phyloP scores from a whole-genome alignment of 129 eudicot genomes.

The Escallonia rubra region DNA sequence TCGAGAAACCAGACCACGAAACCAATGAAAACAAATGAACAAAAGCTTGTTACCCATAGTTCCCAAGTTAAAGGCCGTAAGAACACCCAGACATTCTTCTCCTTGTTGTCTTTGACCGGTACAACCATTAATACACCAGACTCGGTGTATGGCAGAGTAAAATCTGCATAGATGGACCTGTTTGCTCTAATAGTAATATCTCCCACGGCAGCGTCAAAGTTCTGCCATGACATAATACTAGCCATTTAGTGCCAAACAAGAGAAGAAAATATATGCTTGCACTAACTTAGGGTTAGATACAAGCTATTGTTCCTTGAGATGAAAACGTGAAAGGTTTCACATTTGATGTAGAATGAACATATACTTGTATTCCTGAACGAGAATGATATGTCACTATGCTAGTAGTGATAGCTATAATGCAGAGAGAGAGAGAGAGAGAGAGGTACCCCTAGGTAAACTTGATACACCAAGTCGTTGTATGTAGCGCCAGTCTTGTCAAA shows the following conservation, averaged over 20 bases:
- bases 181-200: slow-evolving; percentile 42
- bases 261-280: too few relatives aligned
- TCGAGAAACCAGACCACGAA: slow-evolving; percentile 37
- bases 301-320: too few relatives aligned
- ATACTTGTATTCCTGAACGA: too few relatives aligned
- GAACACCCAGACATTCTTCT: slow-evolving; percentile 39
- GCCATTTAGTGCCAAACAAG: too few relatives aligned
- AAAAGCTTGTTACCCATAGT: slow-evolving; percentile 29
- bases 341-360: too few relatives aligned
- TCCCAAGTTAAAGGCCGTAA: slow-evolving; percentile 42
- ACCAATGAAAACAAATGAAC: slow-evolving; percentile 31
- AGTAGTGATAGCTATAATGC: too few relatives aligned
- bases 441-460: slow-evolving; percentile 18
- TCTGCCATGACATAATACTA: slow-evolving; percentile 17
- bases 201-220: slow-evolving; percentile 42
- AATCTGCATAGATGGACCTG: slow-evolving; percentile 40
- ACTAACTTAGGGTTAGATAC: too few relatives aligned
- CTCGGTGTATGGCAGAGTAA: slow-evolving; percentile 41
- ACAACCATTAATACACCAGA: slow-evolving; percentile 42
- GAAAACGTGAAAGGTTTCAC: too few relatives aligned
- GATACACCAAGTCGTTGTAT: slow-evolving; percentile 18
- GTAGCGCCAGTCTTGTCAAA: slow-evolving; percentile 5
- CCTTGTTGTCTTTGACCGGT: slow-evolving; percentile 17
- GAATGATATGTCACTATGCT: too few relatives aligned
- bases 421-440: too few relatives aligned